phyloP scores from a whole-genome alignment of 345 rosid species.

The Corchorus olitorius region DNA sequence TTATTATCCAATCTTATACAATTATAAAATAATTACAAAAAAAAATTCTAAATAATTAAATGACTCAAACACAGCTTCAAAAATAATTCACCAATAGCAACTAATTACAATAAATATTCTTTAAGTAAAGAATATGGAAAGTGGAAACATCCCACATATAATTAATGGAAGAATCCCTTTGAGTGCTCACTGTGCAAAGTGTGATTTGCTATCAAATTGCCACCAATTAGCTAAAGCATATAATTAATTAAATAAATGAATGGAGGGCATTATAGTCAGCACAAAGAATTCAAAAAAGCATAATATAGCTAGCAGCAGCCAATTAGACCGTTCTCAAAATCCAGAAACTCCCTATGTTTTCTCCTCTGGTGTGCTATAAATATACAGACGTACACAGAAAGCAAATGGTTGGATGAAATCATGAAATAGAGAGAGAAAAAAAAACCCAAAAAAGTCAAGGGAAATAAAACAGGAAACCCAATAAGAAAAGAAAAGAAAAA shows the following conservation, averaged over 20 bases:
- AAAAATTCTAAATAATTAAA: not conserved
- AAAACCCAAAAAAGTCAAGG: too few species aligned
- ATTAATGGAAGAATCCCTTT: not conserved
- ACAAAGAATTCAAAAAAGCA: not conserved
- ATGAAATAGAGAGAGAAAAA: too few species aligned
- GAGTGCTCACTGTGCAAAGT: not conserved
- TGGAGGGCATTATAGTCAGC: not conserved
- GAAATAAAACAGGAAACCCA: not conserved
- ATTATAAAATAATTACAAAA: not conserved
- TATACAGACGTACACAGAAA: slow-evolving; percentile 12
- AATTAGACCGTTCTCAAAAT: not conserved
- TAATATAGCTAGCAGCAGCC: not conserved
- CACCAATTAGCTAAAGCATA: not conserved
- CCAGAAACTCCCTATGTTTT: slow-evolving; percentile 4
- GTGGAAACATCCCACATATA: not conserved
- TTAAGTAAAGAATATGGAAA: not conserved
- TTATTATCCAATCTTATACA: too few species aligned
- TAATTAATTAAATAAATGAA: not conserved
- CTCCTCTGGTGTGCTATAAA: not conserved
- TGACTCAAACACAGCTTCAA: not conserved
- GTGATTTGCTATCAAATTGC: not conserved
- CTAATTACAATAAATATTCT: not conserved
- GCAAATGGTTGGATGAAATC: not conserved
- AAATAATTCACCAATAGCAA: not conserved
- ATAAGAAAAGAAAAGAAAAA: not conserved